Conservation (phyloP, 805 yeast genomes). For the Candida schatavii region DNA sequence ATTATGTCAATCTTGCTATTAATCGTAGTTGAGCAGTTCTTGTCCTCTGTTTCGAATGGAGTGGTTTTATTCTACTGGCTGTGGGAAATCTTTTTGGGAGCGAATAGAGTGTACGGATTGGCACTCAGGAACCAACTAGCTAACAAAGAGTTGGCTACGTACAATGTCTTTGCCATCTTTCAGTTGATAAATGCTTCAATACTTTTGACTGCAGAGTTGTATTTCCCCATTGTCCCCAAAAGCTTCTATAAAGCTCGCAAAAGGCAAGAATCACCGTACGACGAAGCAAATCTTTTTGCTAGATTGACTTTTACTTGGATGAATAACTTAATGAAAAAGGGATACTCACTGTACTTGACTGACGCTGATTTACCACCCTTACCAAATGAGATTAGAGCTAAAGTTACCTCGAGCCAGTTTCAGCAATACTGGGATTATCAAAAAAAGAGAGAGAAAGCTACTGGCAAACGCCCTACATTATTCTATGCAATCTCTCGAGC, state of each 20-base stretch:
- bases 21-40: slow-evolving; percentile 70
- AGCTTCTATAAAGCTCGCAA: slow-evolving; percentile 9
- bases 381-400: slow-evolving; percentile 64
- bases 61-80: slow-evolving; percentile 76
- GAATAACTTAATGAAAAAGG: slow-evolving; percentile 77
- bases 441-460: slow-evolving; percentile 3
- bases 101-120: slow-evolving; percentile 31
- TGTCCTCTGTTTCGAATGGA: slow-evolving; percentile 63
- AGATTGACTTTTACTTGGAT: slow-evolving; percentile 86
- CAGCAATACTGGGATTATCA: slow-evolving; percentile 61
- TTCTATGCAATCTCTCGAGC: slow-evolving; percentile 58
- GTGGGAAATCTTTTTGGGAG: slow-evolving; percentile 46
- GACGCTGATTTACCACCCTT: slow-evolving; percentile 77
- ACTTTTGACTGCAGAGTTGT: slow-evolving; percentile 43
- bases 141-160: slow-evolving; percentile 13
- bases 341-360: slow-evolving; percentile 57
- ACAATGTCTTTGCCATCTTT: slow-evolving; percentile 22
- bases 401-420: slow-evolving; percentile 47
- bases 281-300: slow-evolving; percentile 68
- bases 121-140: slow-evolving; percentile 31
- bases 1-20: slow-evolving; percentile 51
- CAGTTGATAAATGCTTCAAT: slow-evolving; percentile 38
- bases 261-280: slow-evolving; percentile 40
- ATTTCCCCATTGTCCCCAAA: slow-evolving; percentile 36
- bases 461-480: slow-evolving; percentile 45